Percentiles rank a stretch among this genome's conserved stretches.
These are phyloP conservation scores for Fusarium buxicola DNA, from an alignment of 2,329 filamentous ascomycete genomes.

Conservation along the genomic window DNA sequence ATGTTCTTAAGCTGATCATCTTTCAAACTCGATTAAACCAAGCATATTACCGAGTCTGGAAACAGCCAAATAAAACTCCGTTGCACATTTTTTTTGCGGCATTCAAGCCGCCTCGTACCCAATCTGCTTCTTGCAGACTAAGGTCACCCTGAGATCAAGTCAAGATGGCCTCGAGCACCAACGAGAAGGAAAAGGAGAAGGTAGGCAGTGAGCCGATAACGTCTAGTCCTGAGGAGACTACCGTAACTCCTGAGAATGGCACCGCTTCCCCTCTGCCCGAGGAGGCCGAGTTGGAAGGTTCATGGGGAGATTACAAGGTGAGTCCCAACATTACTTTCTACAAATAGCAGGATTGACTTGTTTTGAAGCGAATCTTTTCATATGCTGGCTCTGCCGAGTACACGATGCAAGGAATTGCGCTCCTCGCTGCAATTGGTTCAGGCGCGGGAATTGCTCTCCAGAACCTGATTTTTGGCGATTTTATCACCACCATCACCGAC, in stretches of 20 bases:
- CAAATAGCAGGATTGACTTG: constrained; percentile 10
- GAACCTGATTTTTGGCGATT: constrained; percentile 54
- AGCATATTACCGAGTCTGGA: constrained; percentile 7
- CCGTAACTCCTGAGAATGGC: constrained; percentile 11
- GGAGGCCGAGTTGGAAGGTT: constrained; percentile 33
- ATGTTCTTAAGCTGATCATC: not conserved
- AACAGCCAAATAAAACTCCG: not conserved
- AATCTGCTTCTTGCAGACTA: not conserved
- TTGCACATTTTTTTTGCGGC: not conserved
- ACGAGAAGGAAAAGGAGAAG: constrained; percentile 32
- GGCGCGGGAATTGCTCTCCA: constrained; percentile 53
- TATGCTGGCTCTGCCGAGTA: constrained; percentile 47
- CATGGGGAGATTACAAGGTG: constrained; percentile 42
- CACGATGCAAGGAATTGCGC: constrained; percentile 44
- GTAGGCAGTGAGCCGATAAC: constrained; percentile 5
- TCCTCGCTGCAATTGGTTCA: constrained; percentile 51
- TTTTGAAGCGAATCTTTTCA: constrained; percentile 48
- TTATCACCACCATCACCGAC: constrained; percentile 52
- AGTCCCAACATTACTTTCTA: not conserved
- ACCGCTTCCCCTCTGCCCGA: constrained; percentile 11
- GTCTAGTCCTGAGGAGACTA: constrained; percentile 22
- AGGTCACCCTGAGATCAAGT: not conserved
- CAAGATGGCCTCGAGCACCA: constrained; percentile 28
- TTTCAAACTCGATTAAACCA: not conserved
- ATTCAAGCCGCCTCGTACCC: not conserved